Percentiles rank a stretch among this genome's conserved stretches.
Conservation (phyloP, 805 yeast genomes). For the Debaryomyces maramus region DNA sequence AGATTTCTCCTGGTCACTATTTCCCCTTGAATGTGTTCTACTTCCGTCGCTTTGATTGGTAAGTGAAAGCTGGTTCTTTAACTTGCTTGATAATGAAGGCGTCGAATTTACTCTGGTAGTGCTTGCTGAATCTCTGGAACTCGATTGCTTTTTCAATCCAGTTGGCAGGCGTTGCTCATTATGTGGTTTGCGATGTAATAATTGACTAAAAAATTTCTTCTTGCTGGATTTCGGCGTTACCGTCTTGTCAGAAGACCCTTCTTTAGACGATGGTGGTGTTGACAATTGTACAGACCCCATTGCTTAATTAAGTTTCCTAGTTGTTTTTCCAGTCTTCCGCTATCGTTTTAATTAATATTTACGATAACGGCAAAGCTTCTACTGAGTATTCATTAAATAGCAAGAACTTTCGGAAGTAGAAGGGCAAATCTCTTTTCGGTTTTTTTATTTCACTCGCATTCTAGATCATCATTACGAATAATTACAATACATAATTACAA, state of each 20-base stretch:
- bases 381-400: no score
- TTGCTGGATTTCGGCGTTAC: background rate
- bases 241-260: background rate
- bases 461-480: no score
- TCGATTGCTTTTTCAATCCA: background rate
- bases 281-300: slow-evolving; percentile 3
- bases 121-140: background rate
- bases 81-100: background rate
- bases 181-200: slow-evolving; percentile 1
- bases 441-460: no score
- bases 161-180: slow-evolving; percentile 5
- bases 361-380: no score
- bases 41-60: background rate
- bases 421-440: no score
- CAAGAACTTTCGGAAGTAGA: no score
- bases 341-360: no score
- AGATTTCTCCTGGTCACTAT: background rate
- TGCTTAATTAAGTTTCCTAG: no score
- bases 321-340: no score
- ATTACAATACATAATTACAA: no score
- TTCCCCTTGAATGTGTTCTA: background rate
- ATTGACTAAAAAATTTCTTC: slow-evolving; percentile 1
- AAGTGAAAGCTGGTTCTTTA: background rate
- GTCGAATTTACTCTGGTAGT: background rate
- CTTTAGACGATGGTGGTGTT: slow-evolving; percentile 5